These are phyloP conservation scores for Chaetomium olivaceum DNA, from an alignment of 2,329 filamentous ascomycete species.

Conservation along the genomic window DNA sequence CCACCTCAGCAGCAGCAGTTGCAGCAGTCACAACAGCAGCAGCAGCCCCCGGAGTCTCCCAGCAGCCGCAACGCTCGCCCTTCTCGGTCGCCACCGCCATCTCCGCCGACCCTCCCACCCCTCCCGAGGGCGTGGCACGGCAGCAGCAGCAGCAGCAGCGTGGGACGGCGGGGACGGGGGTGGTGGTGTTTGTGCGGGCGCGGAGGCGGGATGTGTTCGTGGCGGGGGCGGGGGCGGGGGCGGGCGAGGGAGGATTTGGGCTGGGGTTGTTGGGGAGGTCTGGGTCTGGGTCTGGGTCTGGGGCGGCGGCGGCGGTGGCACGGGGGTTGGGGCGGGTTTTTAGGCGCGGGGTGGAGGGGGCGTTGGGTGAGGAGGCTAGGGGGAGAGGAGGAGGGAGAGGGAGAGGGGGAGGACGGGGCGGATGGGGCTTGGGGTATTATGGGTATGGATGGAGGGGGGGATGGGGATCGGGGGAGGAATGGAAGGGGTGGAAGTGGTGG, in stretches of 20 bases:
- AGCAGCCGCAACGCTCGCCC: too few species aligned
- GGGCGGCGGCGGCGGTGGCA: slow-evolving; percentile 22
- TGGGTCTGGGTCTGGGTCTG: too few species aligned
- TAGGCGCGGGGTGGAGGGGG: slow-evolving; percentile 24
- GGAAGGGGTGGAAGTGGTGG: slow-evolving; percentile 31
- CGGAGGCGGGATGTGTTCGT: slow-evolving; percentile 35
- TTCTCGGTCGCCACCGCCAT: too few species aligned
- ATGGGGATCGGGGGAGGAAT: slow-evolving; percentile 31
- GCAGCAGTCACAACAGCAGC: too few species aligned
- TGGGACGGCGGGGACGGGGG: too few species aligned
- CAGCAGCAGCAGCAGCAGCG: too few species aligned
- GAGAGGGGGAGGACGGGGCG: slow-evolving; percentile 26
- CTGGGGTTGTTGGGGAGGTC: too few species aligned
- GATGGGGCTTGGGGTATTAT: slow-evolving; percentile 32
- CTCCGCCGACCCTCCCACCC: too few species aligned
- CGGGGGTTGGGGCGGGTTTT: neutral
- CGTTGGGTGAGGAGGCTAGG: slow-evolving; percentile 29
- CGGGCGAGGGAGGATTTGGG: too few species aligned
- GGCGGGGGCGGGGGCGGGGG: slow-evolving; percentile 31
- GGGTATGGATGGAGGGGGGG: slow-evolving; percentile 7
- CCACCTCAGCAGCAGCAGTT: too few species aligned
- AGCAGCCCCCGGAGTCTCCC: too few species aligned
- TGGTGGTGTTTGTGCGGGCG: slow-evolving; percentile 34
- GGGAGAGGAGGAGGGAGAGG: slow-evolving; percentile 10
- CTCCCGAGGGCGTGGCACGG: too few species aligned